Evolutionary conservation across 192 early-diverging fungal genomes (phyloP), one percentile per base, ranked within the genome.

Genomic region (Podila epigama): DNA sequence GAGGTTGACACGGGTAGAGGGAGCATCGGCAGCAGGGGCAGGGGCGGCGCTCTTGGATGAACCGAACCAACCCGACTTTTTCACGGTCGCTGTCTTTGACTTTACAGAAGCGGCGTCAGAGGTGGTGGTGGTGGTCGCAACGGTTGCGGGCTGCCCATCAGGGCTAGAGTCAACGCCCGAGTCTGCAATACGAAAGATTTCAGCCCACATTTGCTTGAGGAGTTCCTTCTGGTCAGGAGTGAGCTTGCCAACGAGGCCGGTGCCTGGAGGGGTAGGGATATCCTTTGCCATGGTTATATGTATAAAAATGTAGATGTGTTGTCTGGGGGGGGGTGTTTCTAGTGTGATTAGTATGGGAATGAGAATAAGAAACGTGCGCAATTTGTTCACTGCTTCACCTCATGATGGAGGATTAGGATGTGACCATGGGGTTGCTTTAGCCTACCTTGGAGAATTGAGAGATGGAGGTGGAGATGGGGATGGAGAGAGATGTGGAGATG

Each of bases 171-270:
- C 4, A 25, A n/a, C 42, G 5, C 65, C 65, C 13, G 60, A 40
- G 25, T 77, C 73, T 4, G 54, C 35, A 31, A 77, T 63, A 16
- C 39, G 37, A 22, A 68, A 77, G 61, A 77, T 77, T 66, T 68
- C 53, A 25, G 67, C 42, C 77, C 78, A 83, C 68, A 69, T 70
- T 35, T 68, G 42, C 55, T 67, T 68, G 34, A 83, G 69, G 50
- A 77, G 58, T 20, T 51, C 70, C 29, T 63, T 51, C 58, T 83
- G 81, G 29, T 80, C 78, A 34, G 60, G 56, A 15, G 77, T 71
- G 39, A 83, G 31, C 18, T 32, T 71, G 41, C 63, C 60, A 35
- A 79, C 72, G 51, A 60, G 68, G n/a, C 81, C 81, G 12, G 81
- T 75, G 22, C 67, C 72, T 12, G 70, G 77, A 16, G 73, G 60